Evolutionary conservation across 1,139 yeast genomes (phyloP).

Genomic region (Saccharomycopsis crataegensis): DNA sequence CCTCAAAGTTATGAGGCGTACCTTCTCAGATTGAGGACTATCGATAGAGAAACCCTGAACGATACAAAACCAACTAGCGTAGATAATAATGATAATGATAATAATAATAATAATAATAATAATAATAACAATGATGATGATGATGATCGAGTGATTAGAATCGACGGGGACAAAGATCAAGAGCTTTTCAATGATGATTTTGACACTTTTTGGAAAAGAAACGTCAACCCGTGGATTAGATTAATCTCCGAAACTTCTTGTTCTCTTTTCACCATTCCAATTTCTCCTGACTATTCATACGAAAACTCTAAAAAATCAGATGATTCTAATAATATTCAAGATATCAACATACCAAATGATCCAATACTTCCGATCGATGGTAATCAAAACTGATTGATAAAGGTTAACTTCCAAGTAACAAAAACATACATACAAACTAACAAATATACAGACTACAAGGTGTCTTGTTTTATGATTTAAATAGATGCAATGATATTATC

Average conservation of each 20-base stretch:
- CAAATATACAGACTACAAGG: too few species aligned
- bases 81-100: background rate
- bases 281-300: background rate
- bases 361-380: too few species aligned
- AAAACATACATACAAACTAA: too few species aligned
- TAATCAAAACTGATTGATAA: too few species aligned
- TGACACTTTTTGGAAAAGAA: constrained; percentile 1
- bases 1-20: too few species aligned
- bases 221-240: constrained; percentile 1
- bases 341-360: too few species aligned
- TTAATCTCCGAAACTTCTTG: background rate
- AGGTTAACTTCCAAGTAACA: too few species aligned
- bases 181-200: constrained; percentile 5
- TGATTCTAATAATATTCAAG: background rate
- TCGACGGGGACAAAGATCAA: background rate
- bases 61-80: background rate
- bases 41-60: background rate
- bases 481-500: too few species aligned
- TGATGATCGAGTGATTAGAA: background rate
- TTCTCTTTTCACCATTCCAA: background rate
- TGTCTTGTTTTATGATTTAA: too few species aligned
- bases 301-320: background rate
- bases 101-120: too few species aligned
- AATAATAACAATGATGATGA: background rate
- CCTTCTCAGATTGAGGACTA: too few species aligned